These are phyloP conservation scores for Stentor coeruleus DNA, from an alignment of 73 alveolate species.

Conservation along the genomic window DNA sequence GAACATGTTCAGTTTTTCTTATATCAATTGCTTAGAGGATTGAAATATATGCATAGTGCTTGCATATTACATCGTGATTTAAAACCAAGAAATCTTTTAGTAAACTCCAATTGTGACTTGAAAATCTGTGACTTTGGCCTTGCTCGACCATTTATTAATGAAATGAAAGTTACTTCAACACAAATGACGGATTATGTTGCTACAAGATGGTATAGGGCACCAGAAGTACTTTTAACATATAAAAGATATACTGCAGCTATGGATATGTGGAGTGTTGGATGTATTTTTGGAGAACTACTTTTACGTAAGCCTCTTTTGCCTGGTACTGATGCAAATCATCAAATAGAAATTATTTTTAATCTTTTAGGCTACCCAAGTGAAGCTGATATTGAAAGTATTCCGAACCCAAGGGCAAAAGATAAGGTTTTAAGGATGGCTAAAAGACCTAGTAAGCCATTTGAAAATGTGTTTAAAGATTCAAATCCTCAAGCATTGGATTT, in stretches of 20 bases:
- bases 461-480: conserved; percentile 29
- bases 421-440: conserved; percentile 14
- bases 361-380: conserved; percentile 31
- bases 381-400: conserved; percentile 27
- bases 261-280: conserved; percentile 45
- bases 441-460: conserved; percentile 32
- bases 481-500: conserved; percentile 36
- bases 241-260: conserved; percentile 38
- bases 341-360: conserved; percentile 30
- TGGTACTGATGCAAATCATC: conserved; percentile 29
- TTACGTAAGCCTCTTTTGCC: conserved; percentile 31
- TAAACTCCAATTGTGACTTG: conserved; percentile 34
- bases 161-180: conserved; percentile 18
- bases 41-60: conserved; percentile 73
- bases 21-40: conserved; percentile 68
- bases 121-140: conserved; percentile 39
- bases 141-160: conserved; percentile 30
- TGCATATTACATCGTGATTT: conserved; percentile 65
- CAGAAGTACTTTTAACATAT: conserved; percentile 35
- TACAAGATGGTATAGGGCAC: conserved; percentile 42
- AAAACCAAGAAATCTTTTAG: conserved; percentile 35
- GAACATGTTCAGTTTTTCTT: conserved; percentile 72
- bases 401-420: conserved; percentile 25
- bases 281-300: conserved; percentile 32
- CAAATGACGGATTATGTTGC: conserved; percentile 37